Conservation (phyloP, 805 yeast species). For the Zygoascus tannicola region DNA sequence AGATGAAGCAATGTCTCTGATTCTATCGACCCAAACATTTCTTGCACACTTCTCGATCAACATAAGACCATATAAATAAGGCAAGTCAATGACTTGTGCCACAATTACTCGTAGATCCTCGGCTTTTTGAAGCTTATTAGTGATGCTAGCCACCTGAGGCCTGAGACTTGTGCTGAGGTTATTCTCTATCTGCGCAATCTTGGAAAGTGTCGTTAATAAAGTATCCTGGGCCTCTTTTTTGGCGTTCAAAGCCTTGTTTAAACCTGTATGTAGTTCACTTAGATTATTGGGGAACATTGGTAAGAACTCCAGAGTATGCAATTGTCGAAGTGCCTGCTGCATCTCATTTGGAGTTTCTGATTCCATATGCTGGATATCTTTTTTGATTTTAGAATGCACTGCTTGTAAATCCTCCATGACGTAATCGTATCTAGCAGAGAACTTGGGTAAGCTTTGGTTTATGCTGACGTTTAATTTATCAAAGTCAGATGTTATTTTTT, state of each 20-base stretch:
- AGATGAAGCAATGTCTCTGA: conserved; percentile 16
- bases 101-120: conserved; percentile 25
- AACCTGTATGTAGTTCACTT: neutral
- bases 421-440: neutral
- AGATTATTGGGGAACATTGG: conserved; percentile 9
- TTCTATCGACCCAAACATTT: conserved; percentile 21
- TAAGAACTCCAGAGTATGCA: conserved; percentile 25
- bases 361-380: neutral
- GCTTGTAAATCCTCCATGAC: conserved; percentile 1
- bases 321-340: neutral
- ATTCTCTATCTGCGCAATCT: neutral
- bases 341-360: neutral
- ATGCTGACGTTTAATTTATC: too few species aligned
- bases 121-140: conserved; percentile 17
- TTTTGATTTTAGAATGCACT: neutral
- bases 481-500: neutral
- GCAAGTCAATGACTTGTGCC: conserved; percentile 29
- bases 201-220: neutral
- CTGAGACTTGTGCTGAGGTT: conserved; percentile 6
- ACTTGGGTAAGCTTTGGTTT: neutral
- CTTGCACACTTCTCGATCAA: conserved; percentile 29
- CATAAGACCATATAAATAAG: conserved; percentile 30
- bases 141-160: conserved; percentile 20
- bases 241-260: neutral
- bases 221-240: neutral